Evolutionary conservation across 495 filamentous ascomycete species (phyloP).

Genomic region (Usnea hakonensis): DNA sequence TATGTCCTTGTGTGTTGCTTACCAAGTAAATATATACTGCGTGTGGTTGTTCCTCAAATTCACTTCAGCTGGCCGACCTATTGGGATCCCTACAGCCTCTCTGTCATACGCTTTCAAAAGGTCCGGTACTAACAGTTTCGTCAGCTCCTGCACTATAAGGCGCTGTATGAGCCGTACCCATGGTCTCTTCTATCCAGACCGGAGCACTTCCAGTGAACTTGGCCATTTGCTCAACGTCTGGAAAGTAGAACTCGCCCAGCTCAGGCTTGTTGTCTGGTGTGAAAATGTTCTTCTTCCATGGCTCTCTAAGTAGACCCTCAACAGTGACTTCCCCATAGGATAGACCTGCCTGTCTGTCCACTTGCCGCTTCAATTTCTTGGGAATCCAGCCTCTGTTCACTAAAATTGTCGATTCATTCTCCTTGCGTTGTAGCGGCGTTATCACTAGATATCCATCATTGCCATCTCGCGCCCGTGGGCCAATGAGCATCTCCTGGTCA

Average conservation of each 20-base stretch:
- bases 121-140: constrained; percentile 55
- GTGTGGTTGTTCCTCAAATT: constrained; percentile 93
- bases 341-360: constrained; percentile 51
- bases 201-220: constrained; percentile 70
- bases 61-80: constrained; percentile 84
- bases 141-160: constrained; percentile 18
- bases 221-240: constrained; percentile 93
- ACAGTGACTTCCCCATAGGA: constrained; percentile 62
- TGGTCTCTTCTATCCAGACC: constrained; percentile 94
- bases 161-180: constrained; percentile 48
- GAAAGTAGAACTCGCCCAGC: constrained; percentile 83
- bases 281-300: constrained; percentile 96
- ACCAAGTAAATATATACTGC: constrained; percentile 99
- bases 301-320: constrained; percentile 76
- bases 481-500: constrained; percentile 92
- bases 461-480: constrained; percentile 81
- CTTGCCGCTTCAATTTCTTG: constrained; percentile 58
- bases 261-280: constrained; percentile 84
- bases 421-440: constrained; percentile 73
- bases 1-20: constrained; percentile 27
- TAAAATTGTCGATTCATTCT: constrained; percentile 59
- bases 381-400: constrained; percentile 87
- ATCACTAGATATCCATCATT: constrained; percentile 85
- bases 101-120: constrained; percentile 62
- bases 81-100: constrained; percentile 75